A percentile compares a stretch with the other conserved stretches of the same genome.
Evolutionary conservation across 1,284 basidiomycete species (phyloP).

Genomic region (Melampsora allii-populina): DNA sequence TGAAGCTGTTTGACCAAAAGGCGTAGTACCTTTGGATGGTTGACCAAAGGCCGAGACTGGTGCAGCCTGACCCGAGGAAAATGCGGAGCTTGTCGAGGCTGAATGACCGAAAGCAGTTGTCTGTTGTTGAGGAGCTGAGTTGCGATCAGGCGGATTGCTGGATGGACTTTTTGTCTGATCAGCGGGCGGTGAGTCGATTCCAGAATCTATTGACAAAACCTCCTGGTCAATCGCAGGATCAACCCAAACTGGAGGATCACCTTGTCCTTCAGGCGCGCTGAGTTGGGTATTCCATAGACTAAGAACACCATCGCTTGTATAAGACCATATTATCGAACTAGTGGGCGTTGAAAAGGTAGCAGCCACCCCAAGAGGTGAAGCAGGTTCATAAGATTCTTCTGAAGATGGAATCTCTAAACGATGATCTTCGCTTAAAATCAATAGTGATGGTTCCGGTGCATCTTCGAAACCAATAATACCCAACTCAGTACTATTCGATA

Average conservation of each 20-base stretch:
- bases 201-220: neutral
- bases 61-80: neutral
- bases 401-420: constrained; percentile 17
- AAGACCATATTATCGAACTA: constrained; percentile 17
- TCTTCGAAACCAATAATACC: constrained; percentile 21
- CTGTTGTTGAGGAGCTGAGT: neutral
- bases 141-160: neutral
- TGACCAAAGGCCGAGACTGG: constrained; percentile 6
- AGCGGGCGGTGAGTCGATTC: neutral
- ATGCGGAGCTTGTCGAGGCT: neutral
- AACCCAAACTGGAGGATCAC: neutral
- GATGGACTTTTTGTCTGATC: neutral
- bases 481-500: constrained; percentile 30
- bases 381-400: constrained; percentile 26
- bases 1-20: constrained; percentile 14
- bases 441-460: constrained; percentile 15
- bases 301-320: constrained; percentile 38
- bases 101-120: neutral
- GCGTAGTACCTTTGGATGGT: neutral
- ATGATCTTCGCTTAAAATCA: constrained; percentile 30
- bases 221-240: neutral
- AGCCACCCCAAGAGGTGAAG: constrained; percentile 28
- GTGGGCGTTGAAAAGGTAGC: constrained; percentile 4
- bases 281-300: constrained; percentile 19
- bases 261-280: neutral